These are phyloP conservation scores for Trichophyton benhamiae DNA, from an alignment of 2,329 filamentous ascomycete genomes.

Conservation along the genomic window DNA sequence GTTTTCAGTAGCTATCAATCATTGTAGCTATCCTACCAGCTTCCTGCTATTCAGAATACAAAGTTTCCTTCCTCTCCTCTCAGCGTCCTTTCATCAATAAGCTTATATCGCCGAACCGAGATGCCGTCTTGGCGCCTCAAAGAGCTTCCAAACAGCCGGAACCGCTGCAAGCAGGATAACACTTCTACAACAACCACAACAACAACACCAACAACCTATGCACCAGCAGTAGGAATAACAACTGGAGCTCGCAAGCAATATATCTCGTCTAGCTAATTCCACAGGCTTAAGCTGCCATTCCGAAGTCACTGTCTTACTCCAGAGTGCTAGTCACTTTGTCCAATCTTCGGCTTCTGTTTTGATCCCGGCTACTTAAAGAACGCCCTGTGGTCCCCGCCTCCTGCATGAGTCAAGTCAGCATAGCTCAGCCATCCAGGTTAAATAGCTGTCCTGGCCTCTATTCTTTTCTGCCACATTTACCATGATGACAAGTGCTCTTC, in stretches of 20 bases:
- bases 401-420: background rate
- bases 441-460: background rate
- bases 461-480: background rate
- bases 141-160: background rate
- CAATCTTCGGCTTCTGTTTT: background rate
- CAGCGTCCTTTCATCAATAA: background rate
- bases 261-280: too few relatives aligned
- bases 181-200: background rate
- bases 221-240: too few relatives aligned
- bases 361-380: background rate
- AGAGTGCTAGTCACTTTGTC: background rate
- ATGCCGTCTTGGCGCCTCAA: background rate
- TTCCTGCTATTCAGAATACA: background rate
- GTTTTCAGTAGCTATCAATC: background rate
- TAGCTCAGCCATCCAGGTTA: background rate
- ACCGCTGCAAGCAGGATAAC: background rate
- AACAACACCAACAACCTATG: background rate
- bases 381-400: background rate
- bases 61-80: background rate
- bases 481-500: slow-evolving; percentile 13
- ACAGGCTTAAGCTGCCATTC: too few relatives aligned
- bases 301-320: too few relatives aligned
- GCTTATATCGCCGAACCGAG: background rate
- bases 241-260: too few relatives aligned
- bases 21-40: background rate